Evolutionary conservation across 768 basidiomycete species (phyloP).

Genomic region (Rhodotorula taiwanensis): DNA sequence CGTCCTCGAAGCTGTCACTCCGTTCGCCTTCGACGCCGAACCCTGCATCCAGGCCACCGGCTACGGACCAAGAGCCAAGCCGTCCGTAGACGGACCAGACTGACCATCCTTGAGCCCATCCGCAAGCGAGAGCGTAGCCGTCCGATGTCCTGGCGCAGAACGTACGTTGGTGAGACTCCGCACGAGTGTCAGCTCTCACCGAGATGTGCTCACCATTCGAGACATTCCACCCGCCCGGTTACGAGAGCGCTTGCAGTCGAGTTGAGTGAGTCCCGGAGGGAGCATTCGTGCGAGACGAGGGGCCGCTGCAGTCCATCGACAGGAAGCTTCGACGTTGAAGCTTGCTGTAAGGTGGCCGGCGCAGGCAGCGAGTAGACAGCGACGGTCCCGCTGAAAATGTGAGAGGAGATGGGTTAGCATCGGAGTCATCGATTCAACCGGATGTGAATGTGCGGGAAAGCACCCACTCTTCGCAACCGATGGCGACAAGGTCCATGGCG

Average conservation of each 20-base stretch:
- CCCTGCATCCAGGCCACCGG: constrained; percentile 54
- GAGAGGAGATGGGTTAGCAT: no score
- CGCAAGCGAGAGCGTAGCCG: constrained; percentile 88
- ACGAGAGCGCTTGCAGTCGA: constrained; percentile 32
- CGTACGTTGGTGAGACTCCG: no score
- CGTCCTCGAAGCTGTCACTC: constrained; percentile 58
- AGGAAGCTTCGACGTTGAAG: no score
- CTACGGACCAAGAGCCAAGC: constrained; percentile 71
- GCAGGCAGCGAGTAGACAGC: constrained; percentile 22
- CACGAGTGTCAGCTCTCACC: no score
- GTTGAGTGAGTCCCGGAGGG: constrained; percentile 33
- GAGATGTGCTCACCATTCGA: neutral
- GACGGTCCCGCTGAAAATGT: constrained; percentile 18
- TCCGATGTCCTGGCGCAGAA: constrained; percentile 62
- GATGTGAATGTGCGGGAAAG: neutral
- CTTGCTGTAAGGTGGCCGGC: neutral
- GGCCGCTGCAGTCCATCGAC: neutral
- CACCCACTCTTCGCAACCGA: constrained; percentile 32
- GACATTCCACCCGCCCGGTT: constrained; percentile 19
- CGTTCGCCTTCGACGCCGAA: constrained; percentile 28
- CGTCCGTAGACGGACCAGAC: constrained; percentile 83
- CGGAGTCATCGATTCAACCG: no score
- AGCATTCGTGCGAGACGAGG: constrained; percentile 35
- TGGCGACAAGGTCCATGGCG: constrained; percentile 23
- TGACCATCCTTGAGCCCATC: constrained; percentile 84